phyloP scores from a whole-genome alignment of 1,284 basidiomycete genomes.

The Porodaedalea pini region DNA sequence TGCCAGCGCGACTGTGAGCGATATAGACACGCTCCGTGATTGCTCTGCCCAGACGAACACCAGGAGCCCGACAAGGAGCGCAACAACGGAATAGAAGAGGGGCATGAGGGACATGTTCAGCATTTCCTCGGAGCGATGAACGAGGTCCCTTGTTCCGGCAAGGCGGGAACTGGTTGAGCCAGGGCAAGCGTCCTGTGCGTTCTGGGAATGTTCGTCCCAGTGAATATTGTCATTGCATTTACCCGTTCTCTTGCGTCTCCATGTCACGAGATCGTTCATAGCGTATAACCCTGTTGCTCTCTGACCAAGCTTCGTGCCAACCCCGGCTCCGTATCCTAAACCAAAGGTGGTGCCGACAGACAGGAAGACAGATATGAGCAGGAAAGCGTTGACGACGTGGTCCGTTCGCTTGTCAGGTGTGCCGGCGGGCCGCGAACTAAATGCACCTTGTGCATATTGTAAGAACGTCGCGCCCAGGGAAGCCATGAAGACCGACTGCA shows the following conservation, averaged over 20 bases:
- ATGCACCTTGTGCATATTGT: not conserved
- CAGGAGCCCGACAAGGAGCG: not conserved
- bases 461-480: not conserved
- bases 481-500: not conserved
- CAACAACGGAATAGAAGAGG: not conserved
- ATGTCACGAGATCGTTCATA: too few species aligned
- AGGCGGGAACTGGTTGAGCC: too few species aligned
- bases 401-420: not conserved
- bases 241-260: too few species aligned
- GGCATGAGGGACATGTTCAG: not conserved
- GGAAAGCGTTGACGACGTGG: not conserved
- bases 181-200: too few species aligned
- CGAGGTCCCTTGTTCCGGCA: not conserved
- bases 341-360: not conserved
- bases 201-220: too few species aligned
- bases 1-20: not conserved
- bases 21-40: not conserved
- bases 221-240: too few species aligned
- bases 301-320: not conserved
- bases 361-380: not conserved
- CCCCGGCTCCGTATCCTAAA: not conserved
- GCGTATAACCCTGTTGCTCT: not conserved
- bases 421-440: not conserved
- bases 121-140: not conserved
- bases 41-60: conserved; percentile 4